Conservation (phyloP, 2,329 filamentous ascomycete genomes). For the Fusarium lyarnte region DNA sequence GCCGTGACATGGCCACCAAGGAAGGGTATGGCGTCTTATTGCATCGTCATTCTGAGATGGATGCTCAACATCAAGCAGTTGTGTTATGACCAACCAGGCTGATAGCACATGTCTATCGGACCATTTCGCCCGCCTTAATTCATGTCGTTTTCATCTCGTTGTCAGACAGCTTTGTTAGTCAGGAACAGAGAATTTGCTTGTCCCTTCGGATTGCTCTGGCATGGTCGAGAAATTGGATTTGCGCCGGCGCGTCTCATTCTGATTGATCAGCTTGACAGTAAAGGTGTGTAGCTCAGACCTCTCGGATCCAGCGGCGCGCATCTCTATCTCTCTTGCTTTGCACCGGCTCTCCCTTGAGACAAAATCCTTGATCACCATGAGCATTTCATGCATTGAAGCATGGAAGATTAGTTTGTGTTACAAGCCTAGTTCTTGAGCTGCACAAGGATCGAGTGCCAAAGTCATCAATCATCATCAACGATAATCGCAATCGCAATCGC, state of each 20-base stretch:
- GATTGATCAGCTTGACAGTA: conserved; percentile 16
- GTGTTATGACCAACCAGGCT: conserved; percentile 1
- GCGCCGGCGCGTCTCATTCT: conserved; percentile 24
- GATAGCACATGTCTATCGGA: conserved; percentile 9
- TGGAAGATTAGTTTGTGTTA: not conserved
- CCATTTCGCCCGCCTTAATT: conserved; percentile 1
- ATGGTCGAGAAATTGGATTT: conserved; percentile 33
- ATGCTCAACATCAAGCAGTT: conserved; percentile 39
- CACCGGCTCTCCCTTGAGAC: conserved; percentile 16
- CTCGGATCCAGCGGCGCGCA: conserved; percentile 26
- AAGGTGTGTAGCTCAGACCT: conserved; percentile 31
- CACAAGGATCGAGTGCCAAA: conserved; percentile 18
- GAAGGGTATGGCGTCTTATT: conserved; percentile 19
- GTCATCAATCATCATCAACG: conserved; percentile 22
- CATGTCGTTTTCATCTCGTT: conserved; percentile 14
- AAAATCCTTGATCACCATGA: conserved; percentile 4
- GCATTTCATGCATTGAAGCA: conserved; percentile 18
- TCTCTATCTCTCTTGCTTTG: conserved; percentile 23
- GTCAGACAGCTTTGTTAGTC: conserved; percentile 29
- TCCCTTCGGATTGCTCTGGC: conserved; percentile 17
- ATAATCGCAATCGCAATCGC: conserved; percentile 11
- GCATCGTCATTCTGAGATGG: conserved; percentile 41
- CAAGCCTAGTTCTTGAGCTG: not conserved
- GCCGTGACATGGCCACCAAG: conserved; percentile 11
- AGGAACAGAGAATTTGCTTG: conserved; percentile 28